phyloP scores from a whole-genome alignment of 352 stramenopile species.

The Globisporangium megalacanthum region DNA sequence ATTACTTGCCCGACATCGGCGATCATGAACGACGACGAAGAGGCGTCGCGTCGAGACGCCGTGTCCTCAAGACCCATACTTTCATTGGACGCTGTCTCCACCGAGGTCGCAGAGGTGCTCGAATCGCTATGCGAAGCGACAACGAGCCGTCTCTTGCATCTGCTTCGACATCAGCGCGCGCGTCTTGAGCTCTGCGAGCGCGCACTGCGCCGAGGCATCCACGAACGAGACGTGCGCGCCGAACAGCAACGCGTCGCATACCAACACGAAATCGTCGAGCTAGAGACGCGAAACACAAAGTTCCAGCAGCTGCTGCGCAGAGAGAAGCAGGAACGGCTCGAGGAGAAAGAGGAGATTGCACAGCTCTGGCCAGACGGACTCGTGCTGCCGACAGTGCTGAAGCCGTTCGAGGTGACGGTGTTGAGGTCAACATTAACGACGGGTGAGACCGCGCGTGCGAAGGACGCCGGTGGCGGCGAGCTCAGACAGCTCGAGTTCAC shows the following conservation, averaged over 20 bases:
- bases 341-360: slow-evolving; percentile 63
- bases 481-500: slow-evolving; percentile 28
- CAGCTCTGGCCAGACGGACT: slow-evolving; percentile 54
- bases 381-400: slow-evolving; percentile 53
- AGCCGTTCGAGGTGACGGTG: slow-evolving; percentile 20
- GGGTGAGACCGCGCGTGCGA: slow-evolving; percentile 13
- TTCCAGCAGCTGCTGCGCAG: slow-evolving; percentile 19
- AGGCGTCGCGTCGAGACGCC: no score
- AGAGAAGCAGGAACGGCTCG: slow-evolving; percentile 38
- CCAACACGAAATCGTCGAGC: not conserved
- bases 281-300: slow-evolving; percentile 15
- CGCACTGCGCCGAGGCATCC: not conserved
- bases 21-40: no score
- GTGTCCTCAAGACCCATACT: no score
- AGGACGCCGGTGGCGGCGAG: slow-evolving; percentile 18
- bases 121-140: slow-evolving; percentile 13
- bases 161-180: slow-evolving; percentile 5
- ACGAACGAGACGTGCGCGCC: not conserved
- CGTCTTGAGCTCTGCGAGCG: slow-evolving; percentile 7
- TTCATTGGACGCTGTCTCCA: not conserved
- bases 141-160: slow-evolving; percentile 9
- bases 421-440: no score
- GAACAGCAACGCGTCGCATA: not conserved
- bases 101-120: slow-evolving; percentile 19
- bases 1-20: no score